Evolutionary conservation across 495 filamentous ascomycete species (phyloP).

Genomic region (Rusavskia elegans): DNA sequence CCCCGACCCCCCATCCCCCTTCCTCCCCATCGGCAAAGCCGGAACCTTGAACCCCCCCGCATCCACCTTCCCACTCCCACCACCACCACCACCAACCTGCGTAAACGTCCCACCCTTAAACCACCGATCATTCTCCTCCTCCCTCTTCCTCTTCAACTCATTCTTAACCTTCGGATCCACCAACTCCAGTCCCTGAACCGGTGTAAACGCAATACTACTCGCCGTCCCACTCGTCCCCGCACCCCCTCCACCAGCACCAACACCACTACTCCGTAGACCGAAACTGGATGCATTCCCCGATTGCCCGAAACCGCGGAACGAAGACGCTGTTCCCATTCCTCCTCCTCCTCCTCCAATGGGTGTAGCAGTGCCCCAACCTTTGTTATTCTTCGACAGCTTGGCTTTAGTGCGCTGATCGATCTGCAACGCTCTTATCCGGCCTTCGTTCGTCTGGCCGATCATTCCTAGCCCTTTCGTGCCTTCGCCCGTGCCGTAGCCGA

Average conservation of each 20-base stretch:
- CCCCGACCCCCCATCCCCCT: slow-evolving; percentile 19
- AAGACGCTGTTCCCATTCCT: slow-evolving; percentile 44
- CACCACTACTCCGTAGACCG: slow-evolving; percentile 61
- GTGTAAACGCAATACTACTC: slow-evolving; percentile 81
- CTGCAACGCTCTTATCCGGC: slow-evolving; percentile 70
- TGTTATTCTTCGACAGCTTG: slow-evolving; percentile 85
- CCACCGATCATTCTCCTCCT: slow-evolving; percentile 88
- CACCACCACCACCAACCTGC: slow-evolving; percentile 49
- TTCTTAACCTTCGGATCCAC: slow-evolving; percentile 86
- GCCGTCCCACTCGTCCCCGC: slow-evolving; percentile 53
- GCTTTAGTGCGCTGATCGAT: slow-evolving; percentile 88
- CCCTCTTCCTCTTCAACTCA: slow-evolving; percentile 67
- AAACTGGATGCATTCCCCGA: slow-evolving; percentile 44
- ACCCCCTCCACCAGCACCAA: slow-evolving; percentile 59
- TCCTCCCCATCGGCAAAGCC: slow-evolving; percentile 29
- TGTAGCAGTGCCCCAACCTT: slow-evolving; percentile 78
- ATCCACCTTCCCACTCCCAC: slow-evolving; percentile 38
- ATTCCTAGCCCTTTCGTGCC: slow-evolving; percentile 82
- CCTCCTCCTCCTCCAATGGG: slow-evolving; percentile 32
- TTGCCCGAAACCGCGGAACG: slow-evolving; percentile 61
- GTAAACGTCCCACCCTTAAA: slow-evolving; percentile 95
- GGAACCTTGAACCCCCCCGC: slow-evolving; percentile 37
- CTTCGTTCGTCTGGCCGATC: slow-evolving; percentile 79
- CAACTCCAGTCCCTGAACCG: slow-evolving; percentile 86
- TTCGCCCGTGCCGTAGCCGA: slow-evolving; percentile 80